Evolutionary conservation across 495 filamentous ascomycete species (phyloP).

Genomic region (Staphylotrichum tortipilum): DNA sequence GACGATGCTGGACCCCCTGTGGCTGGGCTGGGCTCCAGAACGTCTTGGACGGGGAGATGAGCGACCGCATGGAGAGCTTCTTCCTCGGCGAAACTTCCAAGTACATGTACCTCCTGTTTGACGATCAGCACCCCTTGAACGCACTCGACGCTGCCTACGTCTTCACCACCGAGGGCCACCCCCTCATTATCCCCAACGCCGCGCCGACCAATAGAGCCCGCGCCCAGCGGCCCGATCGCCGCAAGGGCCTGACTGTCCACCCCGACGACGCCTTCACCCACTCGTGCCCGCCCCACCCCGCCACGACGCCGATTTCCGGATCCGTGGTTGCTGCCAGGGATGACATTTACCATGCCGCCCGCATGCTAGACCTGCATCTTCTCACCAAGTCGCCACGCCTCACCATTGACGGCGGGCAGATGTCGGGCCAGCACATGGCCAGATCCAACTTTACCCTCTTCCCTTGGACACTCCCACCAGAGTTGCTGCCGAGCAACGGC

Average conservation of each 20-base stretch:
- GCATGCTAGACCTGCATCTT: slow-evolving; percentile 70
- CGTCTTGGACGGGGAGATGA: slow-evolving; percentile 78
- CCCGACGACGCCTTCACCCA: slow-evolving; percentile 35
- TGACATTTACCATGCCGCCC: slow-evolving; percentile 89
- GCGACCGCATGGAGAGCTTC: slow-evolving; percentile 98
- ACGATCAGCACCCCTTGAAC: slow-evolving; percentile 79
- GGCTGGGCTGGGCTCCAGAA: slow-evolving; percentile 96
- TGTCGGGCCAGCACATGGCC: slow-evolving; percentile 34
- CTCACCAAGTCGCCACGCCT: slow-evolving; percentile 38
- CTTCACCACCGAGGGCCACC: slow-evolving; percentile 94
- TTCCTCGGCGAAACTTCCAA: slow-evolving; percentile 94
- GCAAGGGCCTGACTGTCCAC: slow-evolving; percentile 20
- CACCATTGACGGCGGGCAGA: slow-evolving; percentile 9
- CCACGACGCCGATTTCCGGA: slow-evolving; percentile 52
- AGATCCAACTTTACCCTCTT: slow-evolving; percentile 63
- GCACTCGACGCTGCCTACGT: slow-evolving; percentile 77
- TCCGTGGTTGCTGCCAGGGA: slow-evolving; percentile 73
- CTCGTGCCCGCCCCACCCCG: slow-evolving; percentile 54
- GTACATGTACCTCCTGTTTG: slow-evolving; percentile 87
- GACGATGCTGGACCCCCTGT: slow-evolving; percentile 86
- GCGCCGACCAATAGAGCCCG: slow-evolving; percentile 9
- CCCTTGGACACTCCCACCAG: slow-evolving; percentile 79
- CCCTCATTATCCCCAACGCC: slow-evolving; percentile 67
- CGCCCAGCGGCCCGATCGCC: slow-evolving; percentile 7
- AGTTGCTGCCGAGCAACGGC: slow-evolving; percentile 64